Conservation (phyloP, 352 stramenopile species). For the Phytophthora rubi region DNA sequence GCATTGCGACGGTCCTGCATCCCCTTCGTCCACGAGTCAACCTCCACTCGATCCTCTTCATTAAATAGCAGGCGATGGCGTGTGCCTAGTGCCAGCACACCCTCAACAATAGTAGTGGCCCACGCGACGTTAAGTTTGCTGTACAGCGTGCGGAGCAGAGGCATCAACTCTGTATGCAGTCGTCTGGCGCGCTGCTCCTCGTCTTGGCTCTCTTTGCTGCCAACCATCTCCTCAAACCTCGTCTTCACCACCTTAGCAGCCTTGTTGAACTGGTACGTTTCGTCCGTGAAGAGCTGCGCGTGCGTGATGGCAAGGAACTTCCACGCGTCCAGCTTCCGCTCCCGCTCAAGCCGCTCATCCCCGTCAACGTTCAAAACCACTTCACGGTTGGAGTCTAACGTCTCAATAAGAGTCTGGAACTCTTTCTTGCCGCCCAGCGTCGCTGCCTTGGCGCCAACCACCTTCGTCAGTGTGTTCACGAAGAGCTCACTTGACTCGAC, state of each 20-base stretch:
- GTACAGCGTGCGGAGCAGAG: slow-evolving; percentile 68
- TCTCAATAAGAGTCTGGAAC: slow-evolving; percentile 57
- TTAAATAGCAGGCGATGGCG: slow-evolving; percentile 61
- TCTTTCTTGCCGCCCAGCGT: slow-evolving; percentile 59
- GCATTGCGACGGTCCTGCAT: slow-evolving; percentile 61
- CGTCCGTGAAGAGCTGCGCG: slow-evolving; percentile 77
- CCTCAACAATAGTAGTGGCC: slow-evolving; percentile 69
- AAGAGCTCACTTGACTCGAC: slow-evolving; percentile 50
- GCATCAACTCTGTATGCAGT: slow-evolving; percentile 58
- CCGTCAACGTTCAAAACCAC: slow-evolving; percentile 27
- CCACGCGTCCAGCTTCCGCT: slow-evolving; percentile 51
- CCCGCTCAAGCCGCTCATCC: slow-evolving; percentile 3
- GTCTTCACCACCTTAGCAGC: slow-evolving; percentile 64
- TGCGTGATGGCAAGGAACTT: slow-evolving; percentile 66
- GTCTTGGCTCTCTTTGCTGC: slow-evolving; percentile 12
- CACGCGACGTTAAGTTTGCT: slow-evolving; percentile 54
- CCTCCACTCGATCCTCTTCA: slow-evolving; percentile 49
- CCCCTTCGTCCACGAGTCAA: slow-evolving; percentile 73
- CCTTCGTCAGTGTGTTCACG: slow-evolving; percentile 46
- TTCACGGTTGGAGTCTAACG: slow-evolving; percentile 45
- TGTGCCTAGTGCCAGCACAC: slow-evolving; percentile 58
- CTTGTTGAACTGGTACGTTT: slow-evolving; percentile 83
- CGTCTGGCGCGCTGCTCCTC: slow-evolving; percentile 9
- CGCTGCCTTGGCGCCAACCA: slow-evolving; percentile 51
- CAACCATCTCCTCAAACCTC: slow-evolving; percentile 50